These are phyloP conservation scores for Lachnum nothofagi DNA, from an alignment of 2,329 filamentous ascomycete genomes.

Conservation along the genomic window DNA sequence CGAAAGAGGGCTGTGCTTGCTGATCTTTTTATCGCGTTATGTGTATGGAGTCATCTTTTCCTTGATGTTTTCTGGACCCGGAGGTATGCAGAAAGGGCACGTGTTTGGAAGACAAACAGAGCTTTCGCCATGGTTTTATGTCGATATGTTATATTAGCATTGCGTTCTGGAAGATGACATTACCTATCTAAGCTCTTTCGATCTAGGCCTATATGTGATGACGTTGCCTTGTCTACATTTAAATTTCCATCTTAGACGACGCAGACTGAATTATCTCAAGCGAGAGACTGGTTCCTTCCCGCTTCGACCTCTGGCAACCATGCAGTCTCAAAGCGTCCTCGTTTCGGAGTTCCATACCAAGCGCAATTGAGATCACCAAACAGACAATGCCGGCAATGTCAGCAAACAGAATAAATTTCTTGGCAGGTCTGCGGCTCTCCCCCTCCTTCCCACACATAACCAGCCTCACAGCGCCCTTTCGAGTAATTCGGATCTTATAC, in stretches of 20 bases:
- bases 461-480: no score
- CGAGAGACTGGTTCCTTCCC: no score
- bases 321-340: no score
- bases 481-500: no score
- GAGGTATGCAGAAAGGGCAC: slow-evolving; percentile 22
- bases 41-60: slow-evolving; percentile 7
- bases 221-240: not conserved
- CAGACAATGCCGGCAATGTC: no score
- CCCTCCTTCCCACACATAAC: no score
- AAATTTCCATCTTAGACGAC: not conserved
- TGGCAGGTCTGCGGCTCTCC: no score
- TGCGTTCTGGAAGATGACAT: slow-evolving; percentile 8
- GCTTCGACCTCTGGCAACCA: no score
- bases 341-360: no score
- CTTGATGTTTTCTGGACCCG: slow-evolving; percentile 17
- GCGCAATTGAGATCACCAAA: no score
- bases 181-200: not conserved
- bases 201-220: slow-evolving; percentile 3
- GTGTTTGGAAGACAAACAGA: slow-evolving; percentile 17
- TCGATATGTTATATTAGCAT: slow-evolving; percentile 27
- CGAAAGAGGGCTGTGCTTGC: slow-evolving; percentile 90
- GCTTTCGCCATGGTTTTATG: slow-evolving; percentile 17
- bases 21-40: slow-evolving; percentile 36
- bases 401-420: no score
- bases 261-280: not conserved